A percentile compares a stretch with the other conserved stretches of the same genome.
Conservation (phyloP, 306 rosid genomes). For the Malus asiatica region DNA sequence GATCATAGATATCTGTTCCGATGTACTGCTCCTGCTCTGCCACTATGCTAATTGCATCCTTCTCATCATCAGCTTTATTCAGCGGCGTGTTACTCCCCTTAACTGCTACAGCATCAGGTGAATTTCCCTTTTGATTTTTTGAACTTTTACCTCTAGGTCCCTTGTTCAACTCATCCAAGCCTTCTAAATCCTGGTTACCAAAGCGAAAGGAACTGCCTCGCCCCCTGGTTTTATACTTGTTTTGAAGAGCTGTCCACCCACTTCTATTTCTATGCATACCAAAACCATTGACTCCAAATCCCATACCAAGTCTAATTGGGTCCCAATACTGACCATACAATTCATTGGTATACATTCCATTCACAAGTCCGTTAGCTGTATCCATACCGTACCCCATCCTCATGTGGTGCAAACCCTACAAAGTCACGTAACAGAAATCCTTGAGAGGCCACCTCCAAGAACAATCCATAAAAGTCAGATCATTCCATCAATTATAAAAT, state of each 20-base stretch:
- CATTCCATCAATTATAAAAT: background rate
- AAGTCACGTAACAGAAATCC: background rate
- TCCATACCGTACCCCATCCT: conserved; percentile 73
- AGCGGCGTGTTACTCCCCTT: conserved; percentile 47
- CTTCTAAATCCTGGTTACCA: conserved; percentile 80
- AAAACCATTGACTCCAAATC: conserved; percentile 68
- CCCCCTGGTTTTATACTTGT: conserved; percentile 70
- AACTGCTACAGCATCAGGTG: conserved; percentile 42
- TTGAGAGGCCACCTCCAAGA: background rate
- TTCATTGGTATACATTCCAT: conserved; percentile 60
- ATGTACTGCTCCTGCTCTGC: conserved; percentile 61
- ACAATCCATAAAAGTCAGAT: background rate
- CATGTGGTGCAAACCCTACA: conserved; percentile 70
- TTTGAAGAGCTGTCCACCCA: conserved; percentile 68
- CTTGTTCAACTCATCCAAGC: conserved; percentile 79
- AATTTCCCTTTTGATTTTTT: conserved; percentile 59
- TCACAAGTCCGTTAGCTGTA: conserved; percentile 48
- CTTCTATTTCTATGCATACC: conserved; percentile 62
- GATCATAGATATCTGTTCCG: conserved; percentile 56
- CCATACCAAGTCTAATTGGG: conserved; percentile 63
- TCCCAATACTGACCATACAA: conserved; percentile 66
- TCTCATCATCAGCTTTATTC: conserved; percentile 36
- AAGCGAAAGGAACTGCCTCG: conserved; percentile 54
- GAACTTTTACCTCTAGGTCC: conserved; percentile 87
- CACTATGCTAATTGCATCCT: conserved; percentile 26